Evolutionary conservation across 2,329 filamentous ascomycete species (phyloP), one percentile per base, ranked within the genome.

Genomic region (Corynespora cassiicola): DNA sequence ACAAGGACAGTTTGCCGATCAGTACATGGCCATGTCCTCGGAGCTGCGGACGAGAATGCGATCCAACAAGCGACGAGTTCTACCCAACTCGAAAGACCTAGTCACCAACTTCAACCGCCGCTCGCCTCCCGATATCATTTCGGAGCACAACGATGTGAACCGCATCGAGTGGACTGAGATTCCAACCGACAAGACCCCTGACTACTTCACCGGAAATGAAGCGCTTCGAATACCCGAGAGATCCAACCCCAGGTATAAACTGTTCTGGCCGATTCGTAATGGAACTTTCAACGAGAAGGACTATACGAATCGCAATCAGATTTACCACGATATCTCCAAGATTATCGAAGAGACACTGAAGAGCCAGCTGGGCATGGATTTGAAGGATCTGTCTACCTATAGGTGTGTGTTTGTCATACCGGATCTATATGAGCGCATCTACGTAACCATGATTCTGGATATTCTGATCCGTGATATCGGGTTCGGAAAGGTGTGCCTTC

Each of bases 371-470:
- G 88, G 87, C 1, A 69, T 96, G 26, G 84, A 82, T 48, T 87
- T 87, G 58, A 87, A 86, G 56, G 85, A 92, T 34, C 95, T 91
- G 84, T 80, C 81, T 37, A 88, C 95, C 65, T 97, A 96, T 70
- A 94, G 88, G 58, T 96, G 90, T 56, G 91, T 96, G n/a, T 90
- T 97, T 60, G 85, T 99, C 48, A 95, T 99, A 30, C 94, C 94
- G 0, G 94, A 99, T 65, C 77, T 99, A 7, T 99, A 97, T 71
- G 94, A 99, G 72, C 95, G 95, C 67, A 83, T 82, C 33, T 95
- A 96, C 50, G 89, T 97, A 12, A 89, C 90, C 32, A 85, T 87
- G 62, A 75, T 95, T 7, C 76, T 99, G 26, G 86, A 91, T 39
- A 88, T 94, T 43, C 83, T 92, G 55, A 86, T 97, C 75, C 85